These are phyloP conservation scores for Niebla homalea DNA, from an alignment of 495 filamentous ascomycete species.

Conservation along the genomic window DNA sequence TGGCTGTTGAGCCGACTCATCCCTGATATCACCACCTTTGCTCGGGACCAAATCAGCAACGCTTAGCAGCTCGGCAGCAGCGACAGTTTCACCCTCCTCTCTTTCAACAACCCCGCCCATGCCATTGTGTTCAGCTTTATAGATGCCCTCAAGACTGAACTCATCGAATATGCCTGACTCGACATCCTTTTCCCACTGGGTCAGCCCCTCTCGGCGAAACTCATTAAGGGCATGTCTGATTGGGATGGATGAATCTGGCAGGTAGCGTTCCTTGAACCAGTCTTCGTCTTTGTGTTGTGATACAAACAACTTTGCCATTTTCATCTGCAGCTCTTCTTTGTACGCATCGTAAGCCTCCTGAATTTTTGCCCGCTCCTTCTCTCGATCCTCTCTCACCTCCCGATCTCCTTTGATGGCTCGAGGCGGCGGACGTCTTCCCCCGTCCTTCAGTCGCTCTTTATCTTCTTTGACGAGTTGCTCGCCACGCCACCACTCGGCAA, in stretches of 20 bases:
- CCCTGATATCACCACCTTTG: conserved; percentile 64
- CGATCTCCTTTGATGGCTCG: conserved; percentile 54
- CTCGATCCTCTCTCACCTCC: conserved; percentile 72
- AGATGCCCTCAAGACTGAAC: conserved; percentile 87
- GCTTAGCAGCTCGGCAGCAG: conserved; percentile 80
- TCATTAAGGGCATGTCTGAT: conserved; percentile 58
- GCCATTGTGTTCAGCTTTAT: conserved; percentile 84
- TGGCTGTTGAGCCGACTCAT: conserved; percentile 71
- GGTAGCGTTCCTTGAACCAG: conserved; percentile 95
- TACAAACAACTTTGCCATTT: conserved; percentile 81
- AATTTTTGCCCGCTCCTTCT: conserved; percentile 78
- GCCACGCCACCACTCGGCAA: conserved; percentile 89
- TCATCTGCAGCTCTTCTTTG: conserved; percentile 84
- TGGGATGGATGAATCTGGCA: conserved; percentile 59
- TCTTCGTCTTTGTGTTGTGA: conserved; percentile 82
- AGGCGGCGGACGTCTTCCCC: conserved; percentile 56
- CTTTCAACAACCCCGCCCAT: conserved; percentile 78
- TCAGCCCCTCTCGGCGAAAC: conserved; percentile 59
- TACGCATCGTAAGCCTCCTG: conserved; percentile 87
- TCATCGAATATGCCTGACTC: conserved; percentile 78
- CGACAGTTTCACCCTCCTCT: conserved; percentile 85
- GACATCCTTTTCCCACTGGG: conserved; percentile 75
- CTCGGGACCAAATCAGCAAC: conserved; percentile 78
- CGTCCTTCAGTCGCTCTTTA: conserved; percentile 62
- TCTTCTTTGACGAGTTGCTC: conserved; percentile 82